Base-by-base conservation (phyloP, 306 rosid species). In the Phaseolus lunatus region DNA sequence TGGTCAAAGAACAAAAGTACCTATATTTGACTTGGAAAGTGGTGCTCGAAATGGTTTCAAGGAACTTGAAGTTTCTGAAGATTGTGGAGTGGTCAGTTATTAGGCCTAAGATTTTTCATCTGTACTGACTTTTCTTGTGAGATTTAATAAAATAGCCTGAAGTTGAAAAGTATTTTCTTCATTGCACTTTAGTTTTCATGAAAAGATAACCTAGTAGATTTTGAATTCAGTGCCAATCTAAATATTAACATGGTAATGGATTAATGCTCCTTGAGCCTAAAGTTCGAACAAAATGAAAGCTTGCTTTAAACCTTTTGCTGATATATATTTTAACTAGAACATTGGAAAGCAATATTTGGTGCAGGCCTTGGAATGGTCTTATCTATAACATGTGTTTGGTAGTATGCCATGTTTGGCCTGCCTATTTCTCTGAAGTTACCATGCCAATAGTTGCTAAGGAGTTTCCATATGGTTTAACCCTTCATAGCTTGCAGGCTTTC, bases 1-100 rank as follows among this genome's bases (percentile, higher is more conserved):
- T 73, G 88, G 88, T 45, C 87, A 85, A 76, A 88, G 90, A 88
- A 92, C 99, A 84, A 91, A 89, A 87, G 94, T 91, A 66, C 99
- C 99, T 44, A 70, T 89, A 68, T 95, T 95, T 88, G 96, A 95
- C 87, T 61, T 95, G 90, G 99, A 95, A 88, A 87, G 87, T 70
- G 98, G 99, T 85, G 96, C 87, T 58, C 93, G 94, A 72, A 92
- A 89, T 89, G 92, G 96, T 75, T 88, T 92, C 81, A 95, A 92
- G 91, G 98, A 95, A 53, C 98, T 92, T 77, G 90, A 89, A 84
- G 99, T 95, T 85, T 95, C 99, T 53, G 97, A 95, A 88, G 99
- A 95, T 83, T 95, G 97, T 88, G 99, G 99, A 83, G 99, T 88
- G 98, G 99, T 95, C 75, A 73, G 97, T 89, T 82, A 82, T 75